Conservation (phyloP, 1,139 yeast genomes). For the Saccharomyces uvarum region DNA sequence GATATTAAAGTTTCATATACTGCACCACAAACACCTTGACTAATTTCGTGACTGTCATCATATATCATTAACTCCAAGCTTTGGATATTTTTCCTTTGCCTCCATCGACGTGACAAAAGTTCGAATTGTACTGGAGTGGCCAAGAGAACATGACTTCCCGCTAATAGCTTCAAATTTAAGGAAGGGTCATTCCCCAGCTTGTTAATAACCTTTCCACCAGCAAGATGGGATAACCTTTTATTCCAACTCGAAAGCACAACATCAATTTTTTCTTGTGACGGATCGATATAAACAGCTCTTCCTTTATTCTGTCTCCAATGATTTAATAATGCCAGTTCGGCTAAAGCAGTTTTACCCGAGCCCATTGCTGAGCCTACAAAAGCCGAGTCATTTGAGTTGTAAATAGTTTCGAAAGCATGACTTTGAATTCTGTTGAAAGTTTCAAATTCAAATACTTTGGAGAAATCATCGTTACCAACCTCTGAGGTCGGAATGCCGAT, state of each 20-base stretch:
- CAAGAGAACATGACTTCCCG: conserved; percentile 57
- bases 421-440: conserved; percentile 67
- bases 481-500: background rate
- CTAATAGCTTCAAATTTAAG: conserved; percentile 48
- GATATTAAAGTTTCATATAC: conserved; percentile 63
- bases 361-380: conserved; percentile 72
- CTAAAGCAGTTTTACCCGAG: conserved; percentile 64
- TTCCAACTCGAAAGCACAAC: conserved; percentile 44
- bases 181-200: conserved; percentile 56
- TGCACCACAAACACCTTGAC: conserved; percentile 49
- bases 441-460: conserved; percentile 37
- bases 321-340: conserved; percentile 63
- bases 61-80: conserved; percentile 59
- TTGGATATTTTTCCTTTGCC: conserved; percentile 61
- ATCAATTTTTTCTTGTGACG: conserved; percentile 51
- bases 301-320: conserved; percentile 63
- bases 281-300: conserved; percentile 63
- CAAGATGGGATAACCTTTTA: conserved; percentile 38
- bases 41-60: conserved; percentile 70
- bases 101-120: conserved; percentile 70
- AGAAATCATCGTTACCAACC: conserved; percentile 36
- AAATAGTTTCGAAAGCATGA: conserved; percentile 56
- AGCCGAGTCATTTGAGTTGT: conserved; percentile 48
- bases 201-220: conserved; percentile 43
- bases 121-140: conserved; percentile 80